Base-by-base conservation (phyloP, 75 land plant genomes). In the Sequoiadendron giganteum region DNA sequence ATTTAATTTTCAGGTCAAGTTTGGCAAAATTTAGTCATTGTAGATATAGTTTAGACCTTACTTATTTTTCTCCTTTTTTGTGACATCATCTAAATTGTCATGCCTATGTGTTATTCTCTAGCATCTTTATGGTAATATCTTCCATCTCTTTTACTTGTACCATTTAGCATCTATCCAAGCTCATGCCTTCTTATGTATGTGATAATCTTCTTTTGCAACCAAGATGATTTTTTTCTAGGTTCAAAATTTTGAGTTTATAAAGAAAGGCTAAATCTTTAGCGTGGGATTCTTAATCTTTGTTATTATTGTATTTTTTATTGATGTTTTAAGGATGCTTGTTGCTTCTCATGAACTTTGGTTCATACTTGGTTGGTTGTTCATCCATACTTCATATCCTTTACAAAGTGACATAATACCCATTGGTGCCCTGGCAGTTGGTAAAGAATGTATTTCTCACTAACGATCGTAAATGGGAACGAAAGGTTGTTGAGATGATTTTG, bases 391-490 rank as follows among this genome's bases (percentile, higher is more conserved):
- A 38, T 43, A 81, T 43, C 30, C 36, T 43, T 86, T 11, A 65
- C 5, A 39, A 73, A 61, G 8, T 81, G 49, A 45, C 5, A 81
- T 81, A 49, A 79, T 58, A 78, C 86, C 45, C 65, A 25, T 88
- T 75, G 72, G 79, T 55, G 25, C 21, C 39, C 43, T 89, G 61
- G 80, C 94, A 95, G 96, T 91, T 95, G 70, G 96, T 92, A 54
- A 95, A 95, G 87, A 95, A 95, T 87, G 88, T 92, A 13, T 93
- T 93, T 54, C 87, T 95, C 13, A 90, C 84, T 19, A 91, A 88
- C 89, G 96, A 95, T 42, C 91, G 96, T 11, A 95, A 88, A 68
- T 88, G 93, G 87, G 80, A 91, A 39, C 90, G 96, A 76, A 95
- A 95, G 88, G 47, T 91, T 65, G 89, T 94, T 82, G 96, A 95